Base-by-base conservation (phyloP, 768 basidiomycete genomes). In the Glaciozyma antarctica region DNA sequence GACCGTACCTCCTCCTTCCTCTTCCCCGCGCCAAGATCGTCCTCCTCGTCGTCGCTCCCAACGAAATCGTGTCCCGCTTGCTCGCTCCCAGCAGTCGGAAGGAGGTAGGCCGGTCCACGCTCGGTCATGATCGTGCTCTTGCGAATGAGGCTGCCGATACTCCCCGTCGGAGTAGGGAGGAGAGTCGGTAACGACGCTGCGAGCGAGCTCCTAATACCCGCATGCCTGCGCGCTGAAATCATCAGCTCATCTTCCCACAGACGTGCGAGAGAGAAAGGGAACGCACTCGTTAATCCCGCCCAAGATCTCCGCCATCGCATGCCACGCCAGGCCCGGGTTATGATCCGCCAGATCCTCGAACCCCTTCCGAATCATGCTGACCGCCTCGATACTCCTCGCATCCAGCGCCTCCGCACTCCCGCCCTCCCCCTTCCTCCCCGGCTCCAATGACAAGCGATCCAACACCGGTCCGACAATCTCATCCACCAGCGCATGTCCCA, bases 271-370 rank as follows among this genome's bases (percentile, higher is more conserved):
- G 16, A 5, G 28, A 17, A 28, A 9, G 28, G 17, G 16, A 21
- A 82, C 88, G 68, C 76, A 92, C 92, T 90, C 88, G 75, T 94
- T 89, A 75, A 98, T 87, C 19, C 88, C 91, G 44, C 86, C 82
- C 15, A 98, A 80, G 48, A 98, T 84, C 73, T 97, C 93, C 61
- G 93, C 84, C 48, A 98, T 83, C 54, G 94, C 79, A 67, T 85
- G 86, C 75, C 95, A 94, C 0, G 90, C 88, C 41, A 95, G 80
- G 64, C 86, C 85, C 0, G 94, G 83, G 73, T 93, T 92, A 26
- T 84, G 82, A 22, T 86, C 85, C 64, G 85, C 85, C 24, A 99
- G 80, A 73, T 94, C 91, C 45, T 83, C 78, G 76, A 98, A 97
- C 2, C 94, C 95, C 67, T 90, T 82, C 52, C 87, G 83, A 28